Base-by-base conservation (phyloP, 768 basidiomycete genomes). In the Lactifluus piperatus region DNA sequence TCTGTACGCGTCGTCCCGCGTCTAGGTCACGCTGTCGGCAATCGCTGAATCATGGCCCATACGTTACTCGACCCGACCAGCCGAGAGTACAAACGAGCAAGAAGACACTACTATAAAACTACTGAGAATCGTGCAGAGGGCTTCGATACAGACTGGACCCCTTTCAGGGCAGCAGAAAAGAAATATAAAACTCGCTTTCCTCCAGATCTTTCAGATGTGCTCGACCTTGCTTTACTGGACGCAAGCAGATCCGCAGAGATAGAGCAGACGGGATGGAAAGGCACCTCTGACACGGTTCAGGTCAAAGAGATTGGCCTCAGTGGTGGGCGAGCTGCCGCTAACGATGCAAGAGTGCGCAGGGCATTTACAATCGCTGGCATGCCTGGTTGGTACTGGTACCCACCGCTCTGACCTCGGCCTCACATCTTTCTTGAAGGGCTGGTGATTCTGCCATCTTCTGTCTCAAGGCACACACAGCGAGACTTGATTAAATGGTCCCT, bases 81-180 rank as follows among this genome's bases (percentile, higher is more conserved):
- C 53, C 66, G 72, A 4, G 81, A 77, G 48, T 84, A 83, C 76
- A 88, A 80, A 65, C 77, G 77, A 60, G 79, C 88, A 0, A 75
- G 76, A 30, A 74, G 80, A 56, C 81, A 78, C 49, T 77, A 84
- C 69, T 63, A 75, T 63, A 88, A 82, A 69, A 75, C 85, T 0
- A 85, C 83, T 9, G 81, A 72, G 62, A 79, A 81, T 65, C 78
- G 82, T 67, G 71, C 70, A 13, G 66, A 66, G 0, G 71, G 76
- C 27, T 60, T 74, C 7, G 79, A 81, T n/a, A 62, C 70, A 11
- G 76, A 78, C 46, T 89, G 86, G 86, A 82, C 89, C 0, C 78
- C 86, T 0, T 92, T 92, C 69, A 77, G 91, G 67, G 78, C 78
- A 0, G 83, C 83, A 26, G 91, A 93, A 71, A 93, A 93, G 71